Conservation (phyloP, 1,139 yeast species). For the Debaryomyces nepalensis region DNA sequence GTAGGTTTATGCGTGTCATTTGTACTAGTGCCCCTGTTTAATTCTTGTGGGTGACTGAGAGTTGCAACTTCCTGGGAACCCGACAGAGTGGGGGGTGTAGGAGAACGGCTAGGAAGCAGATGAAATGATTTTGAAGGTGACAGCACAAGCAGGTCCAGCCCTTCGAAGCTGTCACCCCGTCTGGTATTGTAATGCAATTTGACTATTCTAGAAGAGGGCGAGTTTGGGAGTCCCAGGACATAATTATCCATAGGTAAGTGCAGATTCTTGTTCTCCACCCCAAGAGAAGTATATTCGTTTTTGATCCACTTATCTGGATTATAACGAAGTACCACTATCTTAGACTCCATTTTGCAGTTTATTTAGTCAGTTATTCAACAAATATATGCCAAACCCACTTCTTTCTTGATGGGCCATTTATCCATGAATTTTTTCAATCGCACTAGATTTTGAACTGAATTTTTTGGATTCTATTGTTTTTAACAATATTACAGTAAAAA, state of each 20-base stretch:
- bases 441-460: neutral
- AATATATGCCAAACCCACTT: neutral
- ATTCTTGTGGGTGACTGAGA: constrained; percentile 7
- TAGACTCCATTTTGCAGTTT: constrained; percentile 11
- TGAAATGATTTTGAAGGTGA: constrained; percentile 11
- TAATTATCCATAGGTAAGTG: constrained; percentile 1
- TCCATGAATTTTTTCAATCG: constrained; percentile 6
- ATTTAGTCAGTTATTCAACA: neutral
- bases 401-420: constrained; percentile 4
- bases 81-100: constrained; percentile 15
- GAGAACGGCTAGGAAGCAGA: constrained; percentile 11
- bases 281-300: neutral
- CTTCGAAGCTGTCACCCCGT: neutral
- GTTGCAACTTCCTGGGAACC: constrained; percentile 15
- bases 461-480: neutral
- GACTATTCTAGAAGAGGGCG: constrained; percentile 19
- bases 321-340: constrained; percentile 13
- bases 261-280: neutral
- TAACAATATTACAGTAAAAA: neutral
- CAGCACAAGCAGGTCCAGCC: neutral
- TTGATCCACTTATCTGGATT: constrained; percentile 11
- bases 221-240: constrained; percentile 1
- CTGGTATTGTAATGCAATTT: constrained; percentile 17
- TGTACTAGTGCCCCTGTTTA: neutral
- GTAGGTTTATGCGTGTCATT: neutral